Evolutionary conservation across 768 basidiomycete species (phyloP), one percentile per base, ranked within the genome.

Genomic region (Suillus lakei): DNA sequence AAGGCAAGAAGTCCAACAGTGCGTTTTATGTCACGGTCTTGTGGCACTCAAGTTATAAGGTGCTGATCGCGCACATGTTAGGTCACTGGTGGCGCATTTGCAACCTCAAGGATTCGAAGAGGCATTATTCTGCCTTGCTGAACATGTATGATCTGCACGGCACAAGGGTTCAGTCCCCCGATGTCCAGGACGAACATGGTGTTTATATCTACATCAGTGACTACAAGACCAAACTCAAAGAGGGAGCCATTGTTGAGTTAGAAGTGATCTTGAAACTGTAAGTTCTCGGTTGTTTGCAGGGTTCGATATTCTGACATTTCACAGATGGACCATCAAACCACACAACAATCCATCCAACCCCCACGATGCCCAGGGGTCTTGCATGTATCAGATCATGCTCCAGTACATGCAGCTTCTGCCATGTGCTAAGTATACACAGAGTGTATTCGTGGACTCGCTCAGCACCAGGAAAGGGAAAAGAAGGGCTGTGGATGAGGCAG

Each of bases 31-130:
- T 39, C 12, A n/a, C n/a, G n/a, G n/a, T n/a, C n/a, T 39, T 4
- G 12, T 13, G 38, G 2, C 2, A 12, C 2, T 39, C 12, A 12
- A 39, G 12, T 12, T 39, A 39, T 39, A 13, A 46, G 0, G 4
- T 46, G 3, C 44, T 46, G n/a, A 23, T 5, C 3, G 4, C 23
- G 4, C n/a, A 23, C 0, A n/a, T 10, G 9, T 8, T 23, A 46
- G 44, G 44, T 46, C 4, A 9, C 4, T 23, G 3, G 3, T 46
- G 44, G 44, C n/a, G 4, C 4, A 46, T n/a, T 23, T 4, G 76
- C 72, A 4, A 41, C 68, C 3, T 43, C 73, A 0, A 75, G 4
- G 44, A 46, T 46, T 46, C 44, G 12, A 46, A 10, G n/a, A 4
- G 44, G 1, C 10, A 4, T 0, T 46, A 46, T n/a, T 46, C 44